Conservation (phyloP, 306 rosid species). For the Vigna nakashimae region DNA sequence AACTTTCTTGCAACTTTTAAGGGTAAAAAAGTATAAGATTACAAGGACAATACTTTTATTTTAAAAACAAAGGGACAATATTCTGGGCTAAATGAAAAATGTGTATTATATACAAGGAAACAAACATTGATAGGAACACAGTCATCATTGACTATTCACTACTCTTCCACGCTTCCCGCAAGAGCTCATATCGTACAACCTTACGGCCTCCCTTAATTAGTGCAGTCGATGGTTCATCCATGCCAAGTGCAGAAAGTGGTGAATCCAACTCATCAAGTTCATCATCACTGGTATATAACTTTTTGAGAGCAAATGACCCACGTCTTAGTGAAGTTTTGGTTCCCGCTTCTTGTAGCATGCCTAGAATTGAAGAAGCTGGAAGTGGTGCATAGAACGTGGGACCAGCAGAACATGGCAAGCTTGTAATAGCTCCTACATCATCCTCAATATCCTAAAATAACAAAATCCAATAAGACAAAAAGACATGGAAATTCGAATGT, state of each 20-base stretch:
- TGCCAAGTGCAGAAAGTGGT: conserved; percentile 66
- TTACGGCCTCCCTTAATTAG: conserved; percentile 54
- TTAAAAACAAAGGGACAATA: neutral
- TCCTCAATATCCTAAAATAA: conserved; percentile 58
- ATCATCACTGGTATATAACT: conserved; percentile 79
- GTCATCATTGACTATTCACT: conserved; percentile 51
- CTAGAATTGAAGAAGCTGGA: conserved; percentile 55
- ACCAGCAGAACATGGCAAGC: conserved; percentile 68
- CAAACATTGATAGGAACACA: conserved; percentile 9
- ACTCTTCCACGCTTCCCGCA: conserved; percentile 76
- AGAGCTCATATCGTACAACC: conserved; percentile 70
- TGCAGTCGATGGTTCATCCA: conserved; percentile 55
- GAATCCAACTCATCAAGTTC: conserved; percentile 92
- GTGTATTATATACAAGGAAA: conserved; percentile 26
- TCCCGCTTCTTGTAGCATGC: conserved; percentile 64
- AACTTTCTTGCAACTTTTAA: too few species aligned
- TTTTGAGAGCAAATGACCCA: conserved; percentile 64
- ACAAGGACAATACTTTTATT: neutral
- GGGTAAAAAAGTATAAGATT: neutral
- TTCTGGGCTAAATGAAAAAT: conserved; percentile 12
- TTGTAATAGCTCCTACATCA: conserved; percentile 57
- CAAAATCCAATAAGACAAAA: conserved; percentile 25
- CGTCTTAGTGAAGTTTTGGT: conserved; percentile 51
- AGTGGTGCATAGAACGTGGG: conserved; percentile 73
- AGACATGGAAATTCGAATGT: neutral